A percentile compares a stretch with the other conserved stretches of the same genome.
Conservation (phyloP, 2,329 filamentous ascomycete genomes). For the Cyclaneusma minus region DNA sequence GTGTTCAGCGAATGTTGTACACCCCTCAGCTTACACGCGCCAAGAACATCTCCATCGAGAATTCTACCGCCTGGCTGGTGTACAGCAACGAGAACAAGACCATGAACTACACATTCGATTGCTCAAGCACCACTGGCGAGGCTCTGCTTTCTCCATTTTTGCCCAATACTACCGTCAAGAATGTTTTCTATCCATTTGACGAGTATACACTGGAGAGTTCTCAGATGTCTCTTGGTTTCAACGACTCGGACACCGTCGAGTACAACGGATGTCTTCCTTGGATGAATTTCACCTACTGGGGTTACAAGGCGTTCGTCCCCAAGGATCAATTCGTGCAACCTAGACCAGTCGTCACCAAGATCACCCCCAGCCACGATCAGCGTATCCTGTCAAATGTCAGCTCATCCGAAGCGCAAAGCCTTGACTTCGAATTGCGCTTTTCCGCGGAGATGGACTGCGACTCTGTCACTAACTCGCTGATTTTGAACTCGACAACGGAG, state of each 20-base stretch:
- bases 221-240: constrained; percentile 28
- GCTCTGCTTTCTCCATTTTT: constrained; percentile 37
- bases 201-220: constrained; percentile 32
- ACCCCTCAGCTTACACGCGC: constrained; percentile 21
- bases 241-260: constrained; percentile 33
- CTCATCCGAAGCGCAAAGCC: constrained; percentile 30
- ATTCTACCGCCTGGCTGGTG: constrained; percentile 24
- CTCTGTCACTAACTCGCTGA: constrained; percentile 30
- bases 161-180: constrained; percentile 37
- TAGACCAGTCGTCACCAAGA: constrained; percentile 38
- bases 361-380: constrained; percentile 42
- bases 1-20: constrained; percentile 33
- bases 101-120: constrained; percentile 36
- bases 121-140: constrained; percentile 26
- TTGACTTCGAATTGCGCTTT: constrained; percentile 39
- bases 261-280: constrained; percentile 40
- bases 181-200: constrained; percentile 45
- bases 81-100: constrained; percentile 30
- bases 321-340: constrained; percentile 31
- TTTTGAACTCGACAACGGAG: constrained; percentile 34
- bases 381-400: constrained; percentile 44
- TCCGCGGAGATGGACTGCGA: constrained; percentile 44
- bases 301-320: constrained; percentile 41
- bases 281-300: constrained; percentile 33
- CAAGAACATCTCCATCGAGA: constrained; percentile 34